Percentiles rank a stretch among this genome's conserved stretches.
Conservation (phyloP, 1,284 basidiomycete genomes). For the Blastosporella zonata region DNA sequence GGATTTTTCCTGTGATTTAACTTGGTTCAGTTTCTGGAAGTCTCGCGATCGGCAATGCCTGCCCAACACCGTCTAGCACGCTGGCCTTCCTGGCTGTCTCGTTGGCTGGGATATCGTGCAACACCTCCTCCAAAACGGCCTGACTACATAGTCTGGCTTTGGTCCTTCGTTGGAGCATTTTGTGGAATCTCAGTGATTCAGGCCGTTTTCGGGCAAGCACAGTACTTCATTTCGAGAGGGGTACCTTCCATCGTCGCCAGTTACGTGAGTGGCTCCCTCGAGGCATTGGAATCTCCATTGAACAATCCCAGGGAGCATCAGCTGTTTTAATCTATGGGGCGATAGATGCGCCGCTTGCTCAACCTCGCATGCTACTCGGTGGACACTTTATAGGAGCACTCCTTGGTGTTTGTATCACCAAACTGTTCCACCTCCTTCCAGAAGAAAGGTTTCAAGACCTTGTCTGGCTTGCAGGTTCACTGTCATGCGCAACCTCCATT, state of each 20-base stretch:
- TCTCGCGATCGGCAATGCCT: conserved; percentile 2
- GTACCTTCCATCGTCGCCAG: conserved; percentile 51
- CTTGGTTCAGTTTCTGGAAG: background rate
- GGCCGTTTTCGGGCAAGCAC: conserved; percentile 47
- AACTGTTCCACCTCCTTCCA: conserved; percentile 49
- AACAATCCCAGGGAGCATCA: conserved; percentile 49
- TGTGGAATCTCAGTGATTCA: conserved; percentile 55
- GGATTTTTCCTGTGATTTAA: background rate
- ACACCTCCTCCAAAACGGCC: conserved; percentile 30
- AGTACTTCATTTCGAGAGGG: conserved; percentile 45
- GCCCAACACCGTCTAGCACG: conserved; percentile 30
- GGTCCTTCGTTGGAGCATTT: conserved; percentile 55
- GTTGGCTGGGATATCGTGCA: conserved; percentile 46
- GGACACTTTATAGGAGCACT: conserved; percentile 57
- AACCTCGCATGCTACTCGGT: conserved; percentile 57
- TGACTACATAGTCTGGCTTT: conserved; percentile 36
- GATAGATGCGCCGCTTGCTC: conserved; percentile 57
- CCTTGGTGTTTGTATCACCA: conserved; percentile 52
- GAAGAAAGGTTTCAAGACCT: conserved; percentile 44
- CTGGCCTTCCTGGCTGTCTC: conserved; percentile 37
- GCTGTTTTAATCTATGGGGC: conserved; percentile 59
- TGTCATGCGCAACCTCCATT: conserved; percentile 49
- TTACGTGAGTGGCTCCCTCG: conserved; percentile 34
- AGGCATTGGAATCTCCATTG: background rate
- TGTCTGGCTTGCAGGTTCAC: conserved; percentile 54